Conservation (phyloP, 805 yeast species). For the Jamesozyma rosinii region DNA sequence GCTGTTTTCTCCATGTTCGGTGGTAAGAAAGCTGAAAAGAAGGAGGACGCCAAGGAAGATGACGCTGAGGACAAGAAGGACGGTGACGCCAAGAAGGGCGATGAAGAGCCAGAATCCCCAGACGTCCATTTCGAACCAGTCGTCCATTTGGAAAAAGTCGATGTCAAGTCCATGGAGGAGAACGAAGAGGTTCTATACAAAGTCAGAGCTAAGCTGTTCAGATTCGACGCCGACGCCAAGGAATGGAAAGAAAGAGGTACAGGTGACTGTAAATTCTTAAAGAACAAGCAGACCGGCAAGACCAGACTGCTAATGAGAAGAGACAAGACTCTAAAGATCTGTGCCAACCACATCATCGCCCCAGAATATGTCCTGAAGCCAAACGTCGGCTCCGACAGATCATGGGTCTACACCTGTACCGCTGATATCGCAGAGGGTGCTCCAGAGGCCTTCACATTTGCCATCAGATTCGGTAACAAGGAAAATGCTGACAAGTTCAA, state of each 20-base stretch:
- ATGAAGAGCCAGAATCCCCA: conserved; percentile 34
- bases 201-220: conserved; percentile 90
- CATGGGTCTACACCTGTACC: conserved; percentile 94
- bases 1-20: conserved; percentile 94
- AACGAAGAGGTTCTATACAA: conserved; percentile 75
- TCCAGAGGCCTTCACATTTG: conserved; percentile 92
- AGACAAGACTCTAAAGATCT: conserved; percentile 94
- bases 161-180: conserved; percentile 91
- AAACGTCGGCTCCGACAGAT: conserved; percentile 93
- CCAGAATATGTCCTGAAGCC: conserved; percentile 79
- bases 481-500: conserved; percentile 94
- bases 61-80: conserved; percentile 25
- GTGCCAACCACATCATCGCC: conserved; percentile 89
- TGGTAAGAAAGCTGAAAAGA: conserved; percentile 67
- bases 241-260: conserved; percentile 99
- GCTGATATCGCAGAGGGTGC: conserved; percentile 93
- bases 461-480: conserved; percentile 86
- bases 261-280: conserved; percentile 91
- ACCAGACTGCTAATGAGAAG: conserved; percentile 96
- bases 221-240: conserved; percentile 70
- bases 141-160: conserved; percentile 90
- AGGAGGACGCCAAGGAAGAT: conserved; percentile 35
- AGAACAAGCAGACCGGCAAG: conserved; percentile 75
- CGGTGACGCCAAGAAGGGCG: conserved; percentile 29
- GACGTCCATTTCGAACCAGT: conserved; percentile 91